These are phyloP conservation scores for Penicillium coprophilum DNA, from an alignment of 495 filamentous ascomycete species.

Conservation along the genomic window DNA sequence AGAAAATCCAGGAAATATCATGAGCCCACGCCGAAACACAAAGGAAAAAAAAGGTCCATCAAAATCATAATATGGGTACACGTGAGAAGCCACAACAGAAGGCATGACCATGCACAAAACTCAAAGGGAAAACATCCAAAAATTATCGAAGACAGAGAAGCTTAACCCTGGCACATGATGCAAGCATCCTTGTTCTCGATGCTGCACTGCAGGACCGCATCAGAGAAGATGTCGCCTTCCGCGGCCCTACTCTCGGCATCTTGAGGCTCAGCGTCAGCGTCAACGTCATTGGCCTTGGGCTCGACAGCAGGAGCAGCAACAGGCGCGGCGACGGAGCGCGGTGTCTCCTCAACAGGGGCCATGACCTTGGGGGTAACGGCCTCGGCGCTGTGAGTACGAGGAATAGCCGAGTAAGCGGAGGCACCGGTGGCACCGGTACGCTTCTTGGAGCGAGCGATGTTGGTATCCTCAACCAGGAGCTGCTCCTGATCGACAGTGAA, in stretches of 20 bases:
- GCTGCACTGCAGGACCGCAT: conserved; percentile 86
- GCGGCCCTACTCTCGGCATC: conserved; percentile 54
- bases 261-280: conserved; percentile 64
- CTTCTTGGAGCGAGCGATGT: conserved; percentile 74
- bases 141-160: conserved; percentile 8
- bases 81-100: conserved; percentile 10
- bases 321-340: conserved; percentile 71
- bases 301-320: conserved; percentile 35
- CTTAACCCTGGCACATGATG: conserved; percentile 84
- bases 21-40: conserved; percentile 15
- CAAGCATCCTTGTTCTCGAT: conserved; percentile 91
- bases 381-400: conserved; percentile 49
- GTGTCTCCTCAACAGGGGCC: conserved; percentile 54
- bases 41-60: conserved; percentile 35
- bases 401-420: conserved; percentile 56
- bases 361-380: conserved; percentile 13
- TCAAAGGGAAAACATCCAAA: conserved; percentile 21
- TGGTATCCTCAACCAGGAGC: conserved; percentile 84
- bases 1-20: conserved; percentile 20
- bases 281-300: conserved; percentile 53
- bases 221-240: conserved; percentile 81
- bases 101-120: conserved; percentile 25
- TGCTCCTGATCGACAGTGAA: conserved; percentile 99
- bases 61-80: conserved; percentile 46
- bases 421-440: conserved; percentile 50